Evolutionary conservation across 176 grass and related monocot species (phyloP), one percentile per base, ranked within the genome.

Genomic region (Echinochloa phyllopogon): DNA sequence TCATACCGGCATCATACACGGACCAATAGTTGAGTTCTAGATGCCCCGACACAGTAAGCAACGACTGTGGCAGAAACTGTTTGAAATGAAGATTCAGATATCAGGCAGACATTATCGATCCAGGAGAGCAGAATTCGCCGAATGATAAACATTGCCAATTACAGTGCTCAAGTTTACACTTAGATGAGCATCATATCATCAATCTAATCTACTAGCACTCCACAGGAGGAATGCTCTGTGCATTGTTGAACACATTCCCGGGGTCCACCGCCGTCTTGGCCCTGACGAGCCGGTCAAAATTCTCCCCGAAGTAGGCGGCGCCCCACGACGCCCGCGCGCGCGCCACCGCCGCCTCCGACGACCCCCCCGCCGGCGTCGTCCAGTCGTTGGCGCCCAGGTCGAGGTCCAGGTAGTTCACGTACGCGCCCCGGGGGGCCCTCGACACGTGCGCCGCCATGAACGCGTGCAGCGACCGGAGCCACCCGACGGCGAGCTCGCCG

Each of bases 371-470:
- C 0, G 21, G 4, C 4, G 20, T 3, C 8, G 33, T 66, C 92
- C 94, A 92, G 16, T 70, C 33, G 4, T 87, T 62, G 18, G 44
- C 25, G 18, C 92, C 95, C 7, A 97, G 20, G 13, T 94, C 95
- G 1, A 92, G 74, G 49, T 97, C 92, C 24, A 91, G 3, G 37
- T 92, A 97, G 84, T 97, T 97, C 1, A 94, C 86, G n/a, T 91
- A 94, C 21, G 90, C 90, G 10, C 51, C 88, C 0, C 88, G 86
- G 0, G 90, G 88, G 6, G 70, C 29, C 45, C 70, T 83, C 1
- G 92, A 91, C 74, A 91, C 95, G 21, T 71, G 52, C 0, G 42
- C 56, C 0, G 73, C 20, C 92, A 97, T 97, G 72, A 38, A 91
- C 10, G 3, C 21, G 60, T 94, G 73, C 50, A 97, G 39, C 0